phyloP scores from a whole-genome alignment of 176 grass and related monocot genomes.

The Pharus latifolius region DNA sequence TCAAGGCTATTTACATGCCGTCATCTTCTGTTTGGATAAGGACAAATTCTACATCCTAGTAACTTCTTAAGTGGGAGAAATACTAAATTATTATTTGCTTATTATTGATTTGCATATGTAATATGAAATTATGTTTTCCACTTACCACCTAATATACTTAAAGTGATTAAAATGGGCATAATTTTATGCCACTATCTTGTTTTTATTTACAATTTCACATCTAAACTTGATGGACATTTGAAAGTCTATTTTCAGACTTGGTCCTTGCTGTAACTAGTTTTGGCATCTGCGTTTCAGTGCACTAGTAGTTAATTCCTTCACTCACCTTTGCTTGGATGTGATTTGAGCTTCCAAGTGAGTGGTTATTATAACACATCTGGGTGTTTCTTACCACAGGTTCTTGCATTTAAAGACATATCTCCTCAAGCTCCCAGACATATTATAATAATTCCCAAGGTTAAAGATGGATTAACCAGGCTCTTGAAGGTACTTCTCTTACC shows the following conservation, averaged over 20 bases:
- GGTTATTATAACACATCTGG: neutral
- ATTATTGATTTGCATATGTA: neutral
- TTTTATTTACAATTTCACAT: too few species aligned
- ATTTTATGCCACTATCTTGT: too few species aligned
- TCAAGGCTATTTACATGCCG: neutral
- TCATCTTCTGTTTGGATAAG: too few species aligned
- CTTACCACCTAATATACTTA: too few species aligned
- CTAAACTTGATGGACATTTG: too few species aligned
- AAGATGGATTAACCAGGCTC: constrained; percentile 48
- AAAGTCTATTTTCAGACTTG: neutral
- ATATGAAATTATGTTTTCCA: neutral
- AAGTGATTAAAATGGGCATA: too few species aligned
- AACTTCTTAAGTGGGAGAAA: neutral
- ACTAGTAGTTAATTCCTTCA: too few species aligned
- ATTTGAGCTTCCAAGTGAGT: neutral
- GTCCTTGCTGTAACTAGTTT: neutral
- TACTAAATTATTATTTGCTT: neutral
- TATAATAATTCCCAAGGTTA: constrained; percentile 63
- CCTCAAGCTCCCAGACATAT: constrained; percentile 65
- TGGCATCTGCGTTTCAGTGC: neutral
- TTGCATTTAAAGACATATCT: constrained; percentile 80
- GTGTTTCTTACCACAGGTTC: constrained; percentile 24
- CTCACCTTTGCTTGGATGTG: neutral
- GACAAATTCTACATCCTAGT: neutral
- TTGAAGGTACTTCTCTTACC: constrained; percentile 51